phyloP scores from a whole-genome alignment of 2,329 filamentous ascomycete species.

The Fusarium beomiforme region DNA sequence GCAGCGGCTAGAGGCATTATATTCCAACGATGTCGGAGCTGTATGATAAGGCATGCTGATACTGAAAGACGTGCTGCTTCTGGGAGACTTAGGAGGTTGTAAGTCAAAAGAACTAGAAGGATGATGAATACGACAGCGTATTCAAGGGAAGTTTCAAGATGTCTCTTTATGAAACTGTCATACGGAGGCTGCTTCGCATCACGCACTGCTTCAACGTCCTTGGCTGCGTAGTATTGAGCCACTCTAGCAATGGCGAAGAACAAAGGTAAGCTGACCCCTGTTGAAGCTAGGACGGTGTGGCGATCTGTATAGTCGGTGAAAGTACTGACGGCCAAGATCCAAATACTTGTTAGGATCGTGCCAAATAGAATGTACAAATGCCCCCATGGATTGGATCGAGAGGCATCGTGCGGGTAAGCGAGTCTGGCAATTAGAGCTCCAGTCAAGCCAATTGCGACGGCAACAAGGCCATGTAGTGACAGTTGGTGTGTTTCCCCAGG shows the following conservation, averaged over 20 bases:
- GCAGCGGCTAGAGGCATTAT: neutral
- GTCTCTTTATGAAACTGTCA: neutral
- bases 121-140: constrained; percentile 20
- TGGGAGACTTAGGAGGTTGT: neutral
- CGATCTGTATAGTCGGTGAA: neutral
- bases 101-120: neutral
- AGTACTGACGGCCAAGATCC: neutral
- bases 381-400: constrained; percentile 33
- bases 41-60: constrained; percentile 19
- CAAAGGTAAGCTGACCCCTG: constrained; percentile 29
- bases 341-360: neutral
- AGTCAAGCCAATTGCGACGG: constrained; percentile 25
- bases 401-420: neutral
- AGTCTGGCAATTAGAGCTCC: constrained; percentile 16
- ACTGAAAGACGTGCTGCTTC: constrained; percentile 29
- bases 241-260: constrained; percentile 28
- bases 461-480: constrained; percentile 16
- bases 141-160: constrained; percentile 12
- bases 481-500: constrained; percentile 11
- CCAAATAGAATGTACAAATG: constrained; percentile 28
- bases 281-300: constrained; percentile 18
- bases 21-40: constrained; percentile 4
- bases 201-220: constrained; percentile 10
- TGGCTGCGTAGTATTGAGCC: constrained; percentile 31
- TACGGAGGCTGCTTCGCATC: constrained; percentile 4